These are phyloP conservation scores for Myrica gale DNA, from an alignment of 306 rosid species.

Conservation along the genomic window DNA sequence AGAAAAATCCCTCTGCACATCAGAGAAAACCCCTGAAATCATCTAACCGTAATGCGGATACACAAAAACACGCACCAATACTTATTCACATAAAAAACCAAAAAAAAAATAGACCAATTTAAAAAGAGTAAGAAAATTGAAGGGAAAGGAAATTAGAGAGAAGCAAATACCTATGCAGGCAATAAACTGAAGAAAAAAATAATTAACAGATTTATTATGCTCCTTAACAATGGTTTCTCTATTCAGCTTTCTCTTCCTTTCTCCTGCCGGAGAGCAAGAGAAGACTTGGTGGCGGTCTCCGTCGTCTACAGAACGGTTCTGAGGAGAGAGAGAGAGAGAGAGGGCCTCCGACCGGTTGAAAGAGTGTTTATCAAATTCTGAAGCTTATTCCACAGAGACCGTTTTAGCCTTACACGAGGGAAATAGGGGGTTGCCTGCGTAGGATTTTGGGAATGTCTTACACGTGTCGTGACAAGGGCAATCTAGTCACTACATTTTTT, in stretches of 20 bases:
- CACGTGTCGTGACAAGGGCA: not conserved
- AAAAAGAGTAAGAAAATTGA: constrained; percentile 13
- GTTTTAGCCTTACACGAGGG: constrained; percentile 3
- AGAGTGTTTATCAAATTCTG: constrained; percentile 4
- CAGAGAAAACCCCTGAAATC: constrained; percentile 44
- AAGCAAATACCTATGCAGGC: constrained; percentile 36
- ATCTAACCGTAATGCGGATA: constrained; percentile 42
- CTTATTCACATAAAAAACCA: not conserved
- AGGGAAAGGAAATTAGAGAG: constrained; percentile 35
- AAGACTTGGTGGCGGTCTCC: constrained; percentile 30
- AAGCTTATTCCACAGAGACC: not conserved
- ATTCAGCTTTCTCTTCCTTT: constrained; percentile 2
- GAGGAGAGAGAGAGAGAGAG: not conserved
- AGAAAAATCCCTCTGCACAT: constrained; percentile 49
- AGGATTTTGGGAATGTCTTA: not conserved
- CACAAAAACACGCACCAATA: constrained; percentile 15
- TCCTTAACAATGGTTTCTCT: constrained; percentile 11
- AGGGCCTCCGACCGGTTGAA: not conserved
- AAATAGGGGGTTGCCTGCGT: not conserved
- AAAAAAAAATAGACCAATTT: constrained; percentile 2
- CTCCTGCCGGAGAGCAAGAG: constrained; percentile 19
- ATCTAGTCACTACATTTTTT: not conserved
- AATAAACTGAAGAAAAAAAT: constrained; percentile 22
- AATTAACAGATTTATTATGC: constrained; percentile 19
- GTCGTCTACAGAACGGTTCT: constrained; percentile 38